These are phyloP conservation scores for Fusarium gaditjirri DNA, from an alignment of 2,329 filamentous ascomycete genomes.

Conservation along the genomic window DNA sequence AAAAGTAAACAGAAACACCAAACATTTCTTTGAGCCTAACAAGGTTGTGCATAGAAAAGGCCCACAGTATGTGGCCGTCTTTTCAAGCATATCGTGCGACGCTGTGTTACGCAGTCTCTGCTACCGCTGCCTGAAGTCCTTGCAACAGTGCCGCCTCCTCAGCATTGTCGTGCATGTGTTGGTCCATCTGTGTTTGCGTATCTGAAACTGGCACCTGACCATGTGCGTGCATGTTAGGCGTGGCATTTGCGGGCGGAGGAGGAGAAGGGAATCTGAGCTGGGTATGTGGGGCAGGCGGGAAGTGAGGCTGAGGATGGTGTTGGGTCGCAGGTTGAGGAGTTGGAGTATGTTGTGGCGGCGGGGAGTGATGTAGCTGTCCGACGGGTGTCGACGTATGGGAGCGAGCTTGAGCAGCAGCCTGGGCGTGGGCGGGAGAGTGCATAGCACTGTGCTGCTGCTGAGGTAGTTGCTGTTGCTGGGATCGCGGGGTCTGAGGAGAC, in stretches of 20 bases:
- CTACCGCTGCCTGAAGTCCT: slow-evolving; percentile 50
- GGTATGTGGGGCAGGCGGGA: slow-evolving; percentile 25
- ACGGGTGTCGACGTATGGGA: slow-evolving; percentile 44
- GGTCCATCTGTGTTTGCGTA: slow-evolving; percentile 35
- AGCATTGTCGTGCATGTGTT: slow-evolving; percentile 47
- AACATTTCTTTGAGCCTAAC: slow-evolving; percentile 2
- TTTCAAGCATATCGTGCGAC: background rate
- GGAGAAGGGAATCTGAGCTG: slow-evolving; percentile 35
- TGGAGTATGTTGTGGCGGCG: slow-evolving; percentile 40
- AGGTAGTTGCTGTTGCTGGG: slow-evolving; percentile 34
- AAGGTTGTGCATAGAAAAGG: background rate
- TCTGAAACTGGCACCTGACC: slow-evolving; percentile 32
- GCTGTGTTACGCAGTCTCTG: slow-evolving; percentile 38
- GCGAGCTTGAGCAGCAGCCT: slow-evolving; percentile 36
- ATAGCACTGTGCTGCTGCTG: slow-evolving; percentile 35
- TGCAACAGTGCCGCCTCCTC: slow-evolving; percentile 50
- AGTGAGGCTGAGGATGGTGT: slow-evolving; percentile 30
- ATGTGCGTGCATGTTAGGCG: slow-evolving; percentile 40
- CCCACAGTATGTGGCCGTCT: background rate
- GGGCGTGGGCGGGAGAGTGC: slow-evolving; percentile 39
- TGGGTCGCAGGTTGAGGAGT: slow-evolving; percentile 34
- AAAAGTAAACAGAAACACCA: slow-evolving; percentile 16
- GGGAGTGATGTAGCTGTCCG: slow-evolving; percentile 40
- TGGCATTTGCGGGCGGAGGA: slow-evolving; percentile 29
- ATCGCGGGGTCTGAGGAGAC: slow-evolving; percentile 45